These are phyloP conservation scores for Rhizomucor pusillus DNA, from an alignment of 371 early-diverging fungal species.

Conservation along the genomic window DNA sequence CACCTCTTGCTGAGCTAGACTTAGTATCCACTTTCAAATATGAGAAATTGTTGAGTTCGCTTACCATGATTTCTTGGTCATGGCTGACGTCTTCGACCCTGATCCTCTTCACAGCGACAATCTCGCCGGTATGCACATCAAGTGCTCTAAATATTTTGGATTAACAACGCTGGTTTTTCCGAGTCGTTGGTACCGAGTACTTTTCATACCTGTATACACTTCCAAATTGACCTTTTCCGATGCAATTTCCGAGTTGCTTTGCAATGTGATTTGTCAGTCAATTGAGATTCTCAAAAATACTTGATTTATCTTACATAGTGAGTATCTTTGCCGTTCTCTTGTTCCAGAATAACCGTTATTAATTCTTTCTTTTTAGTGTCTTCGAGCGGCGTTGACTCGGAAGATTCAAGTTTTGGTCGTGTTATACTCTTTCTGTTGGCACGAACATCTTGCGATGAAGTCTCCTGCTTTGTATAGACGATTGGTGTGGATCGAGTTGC, in stretches of 20 bases:
- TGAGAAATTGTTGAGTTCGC: slow-evolving; percentile 24
- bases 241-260: slow-evolving; percentile 80
- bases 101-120: slow-evolving; percentile 86
- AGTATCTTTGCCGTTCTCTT: not conserved
- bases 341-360: slow-evolving; percentile 1
- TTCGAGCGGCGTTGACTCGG: not conserved
- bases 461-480: too few relatives aligned
- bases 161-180: slow-evolving; percentile 33
- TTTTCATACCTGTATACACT: slow-evolving; percentile 67
- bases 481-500: slow-evolving; percentile 10
- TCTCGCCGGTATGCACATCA: slow-evolving; percentile 79
- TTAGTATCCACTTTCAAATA: slow-evolving; percentile 16
- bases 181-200: slow-evolving; percentile 48
- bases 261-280: not conserved
- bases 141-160: slow-evolving; percentile 57
- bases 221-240: slow-evolving; percentile 89
- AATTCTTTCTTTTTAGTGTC: slow-evolving; percentile 1
- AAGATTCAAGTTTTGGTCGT: too few relatives aligned
- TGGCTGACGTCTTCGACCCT: slow-evolving; percentile 57
- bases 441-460: too few relatives aligned
- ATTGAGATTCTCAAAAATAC: not conserved
- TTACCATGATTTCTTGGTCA: slow-evolving; percentile 51
- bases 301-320: slow-evolving; percentile 11
- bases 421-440: too few relatives aligned
- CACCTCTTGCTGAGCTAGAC: slow-evolving; percentile 72